Base-by-base conservation (phyloP, 257 asterid genomes). In the Nicotiana noctiflora region DNA sequence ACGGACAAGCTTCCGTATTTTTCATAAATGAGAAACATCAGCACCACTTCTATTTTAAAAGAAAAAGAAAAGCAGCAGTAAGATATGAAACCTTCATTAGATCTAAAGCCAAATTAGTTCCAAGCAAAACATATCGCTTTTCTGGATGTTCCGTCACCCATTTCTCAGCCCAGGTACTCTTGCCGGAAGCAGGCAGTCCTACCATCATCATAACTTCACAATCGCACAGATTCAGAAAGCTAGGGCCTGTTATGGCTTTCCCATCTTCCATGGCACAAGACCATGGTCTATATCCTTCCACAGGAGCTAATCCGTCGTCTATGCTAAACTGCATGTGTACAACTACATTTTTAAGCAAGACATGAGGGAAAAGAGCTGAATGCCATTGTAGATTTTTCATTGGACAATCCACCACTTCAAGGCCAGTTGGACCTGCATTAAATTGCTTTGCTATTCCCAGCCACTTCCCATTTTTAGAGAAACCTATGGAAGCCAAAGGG, bases 181-280 rank as follows among this genome's bases (percentile, higher is more conserved):
- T 91, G 12, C 96, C 96, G n/a, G 90, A 85, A 74, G 90, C 90
- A 23, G 92, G 96, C 67, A 91, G 86, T 27, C 96, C 96, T 27
- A 90, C 92, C 92, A 91, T 83, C 93, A 90, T 88, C 78, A 87
- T 83, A 79, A 81, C 85, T 74, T 90, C 93, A 83, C 96, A 87
- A 65, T 87, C 92, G 27, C 66, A 32, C 29, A 40, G 55, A 70
- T 83, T 59, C 23, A 81, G 75, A 55, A 91, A 84, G 31, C 76
- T 55, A 23, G 96, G 93, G 12, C 92, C 96, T 32, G 51, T 51
- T 29, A 87, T 37, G 18, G 84, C 76, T 8, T 85, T 90, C 13
- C 93, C 86, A 75, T 87, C 93, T 63, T 77, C 79, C 62, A 87
- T 37, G 27, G 90, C 89, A 79, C 82, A 83, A 57, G 86, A 76